Base-by-base conservation (phyloP, 202 grass and related monocot genomes). In the Setaria italica region DNA sequence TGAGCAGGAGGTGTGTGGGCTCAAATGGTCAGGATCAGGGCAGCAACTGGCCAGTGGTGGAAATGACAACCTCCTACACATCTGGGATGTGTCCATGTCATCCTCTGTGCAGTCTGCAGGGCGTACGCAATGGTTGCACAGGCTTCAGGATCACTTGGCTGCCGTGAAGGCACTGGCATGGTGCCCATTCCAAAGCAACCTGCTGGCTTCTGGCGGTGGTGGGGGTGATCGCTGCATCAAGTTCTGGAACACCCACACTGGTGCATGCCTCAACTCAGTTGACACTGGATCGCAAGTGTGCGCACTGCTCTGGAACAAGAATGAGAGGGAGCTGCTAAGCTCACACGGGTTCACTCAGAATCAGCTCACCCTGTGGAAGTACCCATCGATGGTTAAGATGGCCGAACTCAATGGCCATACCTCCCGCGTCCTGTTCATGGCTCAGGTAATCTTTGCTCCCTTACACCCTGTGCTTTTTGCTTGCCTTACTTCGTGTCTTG, bases 161-260 rank as follows among this genome's bases (percentile, higher is more conserved):
- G 92, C 91, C 8, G 95, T 98, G 42, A 98, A 95, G 81, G 92
- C 95, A 3, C 92, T 97, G 1, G 91, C 95, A 12, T 97, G 95
- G 95, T 97, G 95, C 70, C 92, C 95, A 46, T 97, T 95, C 85
- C 95, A 95, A 70, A 92, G 85, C 72, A 97, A 91, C 88, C 66
- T 95, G 80, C 77, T 97, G 35, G 95, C 91, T 14, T 90, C 95
- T 29, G 95, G 95, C 0, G 92, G 95, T 57, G 91, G 95, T 9
- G 85, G 76, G 7, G 83, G 79, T 6, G 95, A 98, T 55, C 76
- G 74, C 41, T 93, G 95, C 85, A 98, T 98, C 68, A 97, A 95
- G 59, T 97, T 97, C 83, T 97, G 95, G 95, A 97, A 97, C 86
- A 92, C 91, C 0, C 88, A 97, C 79, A 95, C 92, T 6, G 95